Evolutionary conservation across 441 rosid species (phyloP), one percentile per base, ranked within the genome.

Genomic region (Euphorbia corollata): DNA sequence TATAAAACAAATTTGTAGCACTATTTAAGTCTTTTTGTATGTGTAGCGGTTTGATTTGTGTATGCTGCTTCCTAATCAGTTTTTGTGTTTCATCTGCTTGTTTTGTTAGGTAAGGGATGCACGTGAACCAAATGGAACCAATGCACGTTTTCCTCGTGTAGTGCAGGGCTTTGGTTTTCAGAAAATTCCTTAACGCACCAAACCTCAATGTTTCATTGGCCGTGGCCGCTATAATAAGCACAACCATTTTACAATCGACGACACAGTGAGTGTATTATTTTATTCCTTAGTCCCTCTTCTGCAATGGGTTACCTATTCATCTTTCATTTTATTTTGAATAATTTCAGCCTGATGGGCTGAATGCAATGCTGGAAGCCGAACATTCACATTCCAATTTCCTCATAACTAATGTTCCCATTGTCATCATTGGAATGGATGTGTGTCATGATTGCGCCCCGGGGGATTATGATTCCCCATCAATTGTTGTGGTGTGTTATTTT

Each of bases 381-480:
- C 89, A 80, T 0, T 69, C 87, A 20, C 96, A 90, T 3, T 79
- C 87, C 4, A 79, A 86, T 38, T 86, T 93, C 0, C 23, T 90
- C 43, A 79, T 85, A 58, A 87, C 94, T 0, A 86, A 83, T 77
- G 82, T 71, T 69, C 96, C 94, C 13, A 87, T 94, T 32, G 80
- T 87, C 39, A 80, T 90, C 71, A 79, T 90, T 61, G 94, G 96
- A 16, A 90, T 87, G 96, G 94, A 87, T 74, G 96, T 90, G 0
- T 86, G 93, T 0, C 93, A 89, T 62, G 93, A 93, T 56, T 83
- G 88, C 41, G 7, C 8, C 41, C 96, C 96, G 38, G 94, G 94
- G 56, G 90, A 83, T 65, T 82, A 87, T 12, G 88, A 86, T 74
- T 43, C 83, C 1, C 96, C 96, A 0, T 90, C 96, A 34, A 85